phyloP scores from a whole-genome alignment of 306 rosid genomes.

The Dalbergia oliveri region DNA sequence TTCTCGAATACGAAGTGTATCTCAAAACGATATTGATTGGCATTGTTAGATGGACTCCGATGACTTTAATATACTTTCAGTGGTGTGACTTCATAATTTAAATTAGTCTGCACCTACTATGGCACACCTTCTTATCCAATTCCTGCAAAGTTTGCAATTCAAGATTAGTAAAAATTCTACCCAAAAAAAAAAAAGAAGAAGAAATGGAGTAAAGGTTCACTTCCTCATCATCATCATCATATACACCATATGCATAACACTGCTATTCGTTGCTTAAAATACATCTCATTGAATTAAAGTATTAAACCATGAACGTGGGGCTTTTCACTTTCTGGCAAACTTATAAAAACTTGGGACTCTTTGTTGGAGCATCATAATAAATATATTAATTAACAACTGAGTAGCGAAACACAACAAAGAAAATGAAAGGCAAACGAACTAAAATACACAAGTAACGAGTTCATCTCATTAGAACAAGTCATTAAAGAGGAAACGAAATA shows the following conservation, averaged over 20 bases:
- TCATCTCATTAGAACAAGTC: not conserved
- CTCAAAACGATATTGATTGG: not conserved
- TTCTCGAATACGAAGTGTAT: not conserved
- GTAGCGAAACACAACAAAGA: not conserved
- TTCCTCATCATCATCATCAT: not conserved
- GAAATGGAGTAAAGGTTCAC: not conserved
- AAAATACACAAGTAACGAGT: not conserved
- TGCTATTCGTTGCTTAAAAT: not conserved
- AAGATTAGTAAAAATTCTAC: not conserved
- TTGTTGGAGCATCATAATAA: conserved; percentile 16
- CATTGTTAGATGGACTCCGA: not conserved
- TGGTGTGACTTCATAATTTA: not conserved
- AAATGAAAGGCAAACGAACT: conserved; percentile 36
- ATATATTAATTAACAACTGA: not conserved
- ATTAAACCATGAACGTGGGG: not conserved
- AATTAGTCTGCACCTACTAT: not conserved
- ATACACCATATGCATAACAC: not conserved
- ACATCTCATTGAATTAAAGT: not conserved
- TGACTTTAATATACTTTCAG: not conserved
- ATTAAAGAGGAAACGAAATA: not conserved
- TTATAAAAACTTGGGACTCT: not conserved
- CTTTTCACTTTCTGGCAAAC: not conserved
- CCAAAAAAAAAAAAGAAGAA: not conserved
- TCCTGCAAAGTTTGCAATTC: not conserved
- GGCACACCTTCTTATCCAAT: not conserved